A percentile compares a stretch with the other conserved stretches of the same genome.
phyloP scores from a whole-genome alignment of 2,329 filamentous ascomycete genomes.

The Paramyrothecium sp. region DNA sequence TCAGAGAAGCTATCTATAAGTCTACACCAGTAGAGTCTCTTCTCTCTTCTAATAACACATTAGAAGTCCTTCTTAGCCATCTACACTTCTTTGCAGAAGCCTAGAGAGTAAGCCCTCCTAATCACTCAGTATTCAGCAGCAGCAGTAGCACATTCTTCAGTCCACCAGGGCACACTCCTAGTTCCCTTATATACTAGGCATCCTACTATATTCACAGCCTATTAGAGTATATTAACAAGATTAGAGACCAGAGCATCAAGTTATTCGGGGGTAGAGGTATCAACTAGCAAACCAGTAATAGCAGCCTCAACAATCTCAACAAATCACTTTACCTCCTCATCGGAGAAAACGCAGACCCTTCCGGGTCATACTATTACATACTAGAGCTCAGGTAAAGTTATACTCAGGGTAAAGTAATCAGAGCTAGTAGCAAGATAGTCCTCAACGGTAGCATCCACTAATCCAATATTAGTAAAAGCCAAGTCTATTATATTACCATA shows the following conservation, averaged over 20 bases:
- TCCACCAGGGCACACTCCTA: slow-evolving; percentile 11
- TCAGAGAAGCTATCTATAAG: slow-evolving; percentile 10
- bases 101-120: slow-evolving; percentile 8
- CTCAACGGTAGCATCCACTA: slow-evolving; percentile 9
- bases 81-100: slow-evolving; percentile 9
- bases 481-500: slow-evolving; percentile 10
- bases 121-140: slow-evolving; percentile 9
- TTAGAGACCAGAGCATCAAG: slow-evolving; percentile 6
- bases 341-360: slow-evolving; percentile 11
- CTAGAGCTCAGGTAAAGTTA: slow-evolving; percentile 6
- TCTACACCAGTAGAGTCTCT: slow-evolving; percentile 10
- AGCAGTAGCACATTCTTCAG: slow-evolving; percentile 10
- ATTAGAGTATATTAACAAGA: slow-evolving; percentile 6
- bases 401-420: slow-evolving; percentile 13
- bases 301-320: slow-evolving; percentile 10
- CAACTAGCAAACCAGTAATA: slow-evolving; percentile 1
- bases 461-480: slow-evolving; percentile 5
- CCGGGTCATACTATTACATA: slow-evolving; percentile 4
- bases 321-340: slow-evolving; percentile 11
- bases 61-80: slow-evolving; percentile 9
- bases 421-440: slow-evolving; percentile 13
- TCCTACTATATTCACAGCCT: slow-evolving; percentile 5
- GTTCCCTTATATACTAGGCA: slow-evolving; percentile 6
- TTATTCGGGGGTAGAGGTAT: slow-evolving; percentile 5
- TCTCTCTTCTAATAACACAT: slow-evolving; percentile 6